Conservation (phyloP, 139 green algal genomes). For the Coccomyxa sp. region DNA sequence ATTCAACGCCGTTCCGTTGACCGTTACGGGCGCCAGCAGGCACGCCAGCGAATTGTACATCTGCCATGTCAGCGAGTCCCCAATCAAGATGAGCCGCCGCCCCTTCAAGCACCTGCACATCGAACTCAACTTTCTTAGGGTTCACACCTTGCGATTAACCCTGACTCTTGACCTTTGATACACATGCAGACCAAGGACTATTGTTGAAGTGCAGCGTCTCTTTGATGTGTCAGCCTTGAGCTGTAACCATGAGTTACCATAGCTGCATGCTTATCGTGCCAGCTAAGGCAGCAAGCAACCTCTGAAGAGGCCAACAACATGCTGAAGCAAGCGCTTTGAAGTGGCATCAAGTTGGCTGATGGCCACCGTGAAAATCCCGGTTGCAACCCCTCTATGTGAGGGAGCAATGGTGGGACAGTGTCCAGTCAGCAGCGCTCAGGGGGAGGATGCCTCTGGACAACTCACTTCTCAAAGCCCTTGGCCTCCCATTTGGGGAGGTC, state of each 20-base stretch:
- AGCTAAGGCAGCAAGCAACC: background rate
- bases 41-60: background rate
- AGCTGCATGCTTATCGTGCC: background rate
- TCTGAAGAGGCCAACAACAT: background rate
- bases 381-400: too few species aligned
- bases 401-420: background rate
- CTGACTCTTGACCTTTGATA: background rate
- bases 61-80: constrained; percentile 2
- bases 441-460: background rate
- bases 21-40: background rate
- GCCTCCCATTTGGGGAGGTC: background rate
- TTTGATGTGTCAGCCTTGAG: background rate
- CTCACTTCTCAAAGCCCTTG: background rate
- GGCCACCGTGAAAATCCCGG: too few species aligned
- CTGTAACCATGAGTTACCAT: background rate
- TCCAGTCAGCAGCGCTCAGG: background rate
- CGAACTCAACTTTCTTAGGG: too few species aligned
- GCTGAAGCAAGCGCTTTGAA: background rate
- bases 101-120: background rate
- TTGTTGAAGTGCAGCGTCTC: background rate
- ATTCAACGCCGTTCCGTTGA: background rate
- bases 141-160: too few species aligned
- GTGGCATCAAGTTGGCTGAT: too few species aligned
- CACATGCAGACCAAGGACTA: background rate
- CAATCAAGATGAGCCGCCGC: background rate